Evolutionary conservation across 257 asterid genomes (phyloP).

Genomic region (Solanum arcanum): DNA sequence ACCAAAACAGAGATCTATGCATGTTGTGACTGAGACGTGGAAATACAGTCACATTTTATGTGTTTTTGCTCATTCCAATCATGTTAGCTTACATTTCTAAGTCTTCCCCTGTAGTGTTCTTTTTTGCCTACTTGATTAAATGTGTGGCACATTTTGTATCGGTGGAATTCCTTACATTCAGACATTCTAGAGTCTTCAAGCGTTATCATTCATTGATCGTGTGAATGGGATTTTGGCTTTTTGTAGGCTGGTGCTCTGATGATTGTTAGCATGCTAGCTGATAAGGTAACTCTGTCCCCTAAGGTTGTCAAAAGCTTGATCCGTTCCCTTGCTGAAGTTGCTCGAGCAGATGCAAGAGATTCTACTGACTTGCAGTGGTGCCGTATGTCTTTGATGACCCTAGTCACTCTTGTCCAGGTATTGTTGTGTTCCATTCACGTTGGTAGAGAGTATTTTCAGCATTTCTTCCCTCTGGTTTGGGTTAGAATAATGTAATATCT

Average conservation of each 20-base stretch:
- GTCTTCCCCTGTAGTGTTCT: neutral
- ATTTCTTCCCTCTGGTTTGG: neutral
- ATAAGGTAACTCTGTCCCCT: constrained; percentile 55
- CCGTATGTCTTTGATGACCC: constrained; percentile 67
- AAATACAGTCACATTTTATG: neutral
- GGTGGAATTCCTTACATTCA: neutral
- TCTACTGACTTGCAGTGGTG: constrained; percentile 53
- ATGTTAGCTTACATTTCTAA: neutral
- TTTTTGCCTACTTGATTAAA: neutral
- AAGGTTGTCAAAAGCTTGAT: constrained; percentile 50
- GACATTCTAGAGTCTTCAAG: neutral
- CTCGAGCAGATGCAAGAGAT: constrained; percentile 45
- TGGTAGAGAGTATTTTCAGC: neutral
- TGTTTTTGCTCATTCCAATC: neutral
- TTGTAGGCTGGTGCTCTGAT: constrained; percentile 80
- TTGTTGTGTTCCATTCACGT: neutral
- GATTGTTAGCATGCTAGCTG: constrained; percentile 74
- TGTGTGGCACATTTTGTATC: neutral
- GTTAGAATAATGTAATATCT: neutral
- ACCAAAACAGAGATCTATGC: neutral
- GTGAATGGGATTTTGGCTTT: neutral
- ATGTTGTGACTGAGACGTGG: neutral
- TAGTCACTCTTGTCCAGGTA: constrained; percentile 86
- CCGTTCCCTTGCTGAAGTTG: constrained; percentile 50
- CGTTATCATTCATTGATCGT: neutral